Conservation (phyloP, 805 yeast genomes). For the Candida boidinii region DNA sequence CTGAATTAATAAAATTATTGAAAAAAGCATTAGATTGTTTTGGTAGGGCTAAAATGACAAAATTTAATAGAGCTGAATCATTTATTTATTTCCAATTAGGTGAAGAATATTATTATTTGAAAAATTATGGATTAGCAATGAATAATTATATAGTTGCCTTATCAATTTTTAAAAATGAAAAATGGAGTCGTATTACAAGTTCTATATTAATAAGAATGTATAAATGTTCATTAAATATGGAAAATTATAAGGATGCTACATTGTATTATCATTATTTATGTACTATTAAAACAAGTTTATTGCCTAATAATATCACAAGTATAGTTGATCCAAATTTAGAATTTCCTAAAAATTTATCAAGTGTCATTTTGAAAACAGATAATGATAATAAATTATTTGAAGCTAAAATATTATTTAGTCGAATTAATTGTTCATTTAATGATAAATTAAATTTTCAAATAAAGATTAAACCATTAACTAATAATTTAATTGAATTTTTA, state of each 20-base stretch:
- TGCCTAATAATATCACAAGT: neutral
- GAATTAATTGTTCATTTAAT: slow-evolving; percentile 11
- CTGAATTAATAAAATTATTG: slow-evolving; percentile 19
- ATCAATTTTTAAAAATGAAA: slow-evolving; percentile 28
- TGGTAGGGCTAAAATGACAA: slow-evolving; percentile 23
- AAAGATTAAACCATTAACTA: slow-evolving; percentile 18
- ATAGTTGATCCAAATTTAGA: neutral
- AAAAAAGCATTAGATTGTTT: slow-evolving; percentile 29
- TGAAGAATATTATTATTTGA: slow-evolving; percentile 29
- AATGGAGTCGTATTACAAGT: slow-evolving; percentile 30
- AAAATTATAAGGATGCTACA: slow-evolving; percentile 24
- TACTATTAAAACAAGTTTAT: slow-evolving; percentile 13
- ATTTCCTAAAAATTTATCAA: neutral
- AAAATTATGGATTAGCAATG: slow-evolving; percentile 32
- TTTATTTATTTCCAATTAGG: slow-evolving; percentile 44
- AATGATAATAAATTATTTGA: neutral
- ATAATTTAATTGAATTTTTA: slow-evolving; percentile 11
- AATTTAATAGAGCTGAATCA: slow-evolving; percentile 30
- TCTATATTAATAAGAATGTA: slow-evolving; percentile 28
- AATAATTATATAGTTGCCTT: slow-evolving; percentile 31
- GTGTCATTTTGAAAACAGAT: neutral
- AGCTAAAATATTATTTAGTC: no score
- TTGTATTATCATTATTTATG: slow-evolving; percentile 25
- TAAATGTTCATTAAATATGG: slow-evolving; percentile 26
- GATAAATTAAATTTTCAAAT: slow-evolving; percentile 24